Conservation (phyloP, 2,329 filamentous ascomycete genomes). For the Reticulascus tulasneorum region DNA sequence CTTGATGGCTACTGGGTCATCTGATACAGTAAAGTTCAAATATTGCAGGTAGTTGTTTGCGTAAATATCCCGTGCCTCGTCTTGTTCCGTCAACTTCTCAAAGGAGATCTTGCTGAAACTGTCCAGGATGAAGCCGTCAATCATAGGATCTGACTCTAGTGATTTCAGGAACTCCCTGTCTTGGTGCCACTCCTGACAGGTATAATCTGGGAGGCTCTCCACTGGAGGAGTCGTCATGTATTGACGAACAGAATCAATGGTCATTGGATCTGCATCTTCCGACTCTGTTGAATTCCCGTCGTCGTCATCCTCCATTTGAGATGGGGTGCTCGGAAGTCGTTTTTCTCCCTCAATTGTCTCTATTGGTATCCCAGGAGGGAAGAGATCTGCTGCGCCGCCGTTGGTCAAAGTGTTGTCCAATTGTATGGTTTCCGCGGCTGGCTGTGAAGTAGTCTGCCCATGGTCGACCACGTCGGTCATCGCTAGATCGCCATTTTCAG, state of each 20-base stretch:
- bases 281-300: slow-evolving; percentile 52
- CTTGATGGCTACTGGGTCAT: slow-evolving; percentile 50
- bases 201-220: slow-evolving; percentile 48
- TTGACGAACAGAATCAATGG: slow-evolving; percentile 45
- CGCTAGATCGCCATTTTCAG: slow-evolving; percentile 13
- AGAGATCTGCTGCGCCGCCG: slow-evolving; percentile 4
- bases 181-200: slow-evolving; percentile 42
- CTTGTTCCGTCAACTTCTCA: slow-evolving; percentile 33
- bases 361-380: slow-evolving; percentile 10
- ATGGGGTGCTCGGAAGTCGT: slow-evolving; percentile 39
- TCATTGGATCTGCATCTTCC: slow-evolving; percentile 48
- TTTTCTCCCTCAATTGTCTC: slow-evolving; percentile 20
- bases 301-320: slow-evolving; percentile 41
- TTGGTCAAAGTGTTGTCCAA: slow-evolving; percentile 3
- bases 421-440: background rate
- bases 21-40: slow-evolving; percentile 52
- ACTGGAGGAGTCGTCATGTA: slow-evolving; percentile 52
- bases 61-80: slow-evolving; percentile 37
- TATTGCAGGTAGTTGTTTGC: slow-evolving; percentile 46
- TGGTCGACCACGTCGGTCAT: slow-evolving; percentile 15
- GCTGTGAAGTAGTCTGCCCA: slow-evolving; percentile 21
- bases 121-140: slow-evolving; percentile 43
- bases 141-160: slow-evolving; percentile 31
- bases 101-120: slow-evolving; percentile 39
- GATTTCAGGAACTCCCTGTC: slow-evolving; percentile 41